Percentiles rank a stretch among this genome's conserved stretches.
These are phyloP conservation scores for Penicillium frequentans DNA, from an alignment of 2,329 filamentous ascomycete species.

Conservation along the genomic window DNA sequence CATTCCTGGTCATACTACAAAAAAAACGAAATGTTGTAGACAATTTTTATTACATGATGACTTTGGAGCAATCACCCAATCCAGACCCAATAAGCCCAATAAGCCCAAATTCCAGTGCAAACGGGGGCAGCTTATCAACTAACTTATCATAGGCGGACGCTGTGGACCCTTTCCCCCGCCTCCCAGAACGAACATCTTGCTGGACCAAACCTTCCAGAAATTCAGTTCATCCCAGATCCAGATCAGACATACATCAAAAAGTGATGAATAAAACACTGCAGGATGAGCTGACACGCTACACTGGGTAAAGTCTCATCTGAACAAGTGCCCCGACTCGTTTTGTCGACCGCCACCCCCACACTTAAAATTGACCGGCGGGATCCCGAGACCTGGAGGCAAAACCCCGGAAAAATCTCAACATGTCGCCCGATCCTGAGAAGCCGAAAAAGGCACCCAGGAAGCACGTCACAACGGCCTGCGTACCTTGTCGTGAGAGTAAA, in stretches of 20 bases:
- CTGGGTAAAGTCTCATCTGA: background rate
- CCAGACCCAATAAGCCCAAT: background rate
- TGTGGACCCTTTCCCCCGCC: slow-evolving; percentile 19
- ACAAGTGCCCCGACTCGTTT: background rate
- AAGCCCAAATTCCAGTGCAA: background rate
- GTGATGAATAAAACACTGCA: slow-evolving; percentile 3
- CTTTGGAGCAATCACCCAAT: background rate
- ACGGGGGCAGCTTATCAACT: slow-evolving; percentile 15
- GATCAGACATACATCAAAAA: background rate
- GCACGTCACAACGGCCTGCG: slow-evolving; percentile 47
- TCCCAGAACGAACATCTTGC: slow-evolving; percentile 14
- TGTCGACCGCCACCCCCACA: slow-evolving; percentile 3
- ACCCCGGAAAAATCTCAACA: slow-evolving; percentile 7
- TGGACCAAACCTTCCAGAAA: background rate
- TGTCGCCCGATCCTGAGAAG: slow-evolving; percentile 28
- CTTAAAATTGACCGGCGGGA: background rate
- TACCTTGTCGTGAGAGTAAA: slow-evolving; percentile 48
- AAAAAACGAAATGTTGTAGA: background rate
- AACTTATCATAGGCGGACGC: slow-evolving; percentile 20
- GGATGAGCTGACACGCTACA: slow-evolving; percentile 10
- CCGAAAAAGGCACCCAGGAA: slow-evolving; percentile 38
- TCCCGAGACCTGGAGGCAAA: slow-evolving; percentile 3
- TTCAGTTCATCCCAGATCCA: background rate
- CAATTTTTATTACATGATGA: background rate
- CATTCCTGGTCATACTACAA: background rate